Evolutionary conservation across 148 eudicot genomes (phyloP), one percentile per base, ranked within the genome.

Genomic region (Cornus suecica): DNA sequence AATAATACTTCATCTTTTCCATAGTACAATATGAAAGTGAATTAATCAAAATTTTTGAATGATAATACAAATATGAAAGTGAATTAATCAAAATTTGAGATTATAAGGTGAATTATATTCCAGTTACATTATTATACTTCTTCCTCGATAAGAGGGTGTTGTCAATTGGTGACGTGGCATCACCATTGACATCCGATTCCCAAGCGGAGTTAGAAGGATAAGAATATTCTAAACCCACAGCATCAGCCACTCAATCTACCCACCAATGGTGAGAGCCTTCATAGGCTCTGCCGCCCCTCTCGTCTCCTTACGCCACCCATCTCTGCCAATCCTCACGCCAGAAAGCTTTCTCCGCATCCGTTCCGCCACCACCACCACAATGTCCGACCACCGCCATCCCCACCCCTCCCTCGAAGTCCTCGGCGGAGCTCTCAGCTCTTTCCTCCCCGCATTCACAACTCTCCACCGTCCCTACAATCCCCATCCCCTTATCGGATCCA

Each of bases 351-450:
- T 58, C 13, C 60, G 37, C 20, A 24, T 58, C 13, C 60, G 37
- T 5, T 54, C 32, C 37, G 52, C 77, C 73, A 18, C 76, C 76
- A 4, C 77, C 68, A 69, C 77, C 41, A 3, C 83, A 51, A 72
- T 74, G 74, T 28, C 86, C 29, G 30, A 69, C 72, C 26, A 27
- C 65, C 68, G 0, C 3, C 42, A 22, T 16, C 84, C 63, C 60
- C 94, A 94, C 69, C 86, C 90, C 1, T 86, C 97, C 0, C 79
- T 92, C 6, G 89, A 90, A 72, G 88, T 94, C 66, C 25, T 76
- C 68, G 97, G 96, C 52, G 98, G 97, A 10, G 97, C 82, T 5
- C 52, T 70, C 10, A 79, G 82, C 42, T 69, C 74, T 32, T 89
- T 85, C 62, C 86, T 87, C 1, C 90, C 89, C 3, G 84, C 83